Evolutionary conservation across 2,329 filamentous ascomycete species (phyloP), one percentile per base, ranked within the genome.

Genomic region (Claviceps africana): DNA sequence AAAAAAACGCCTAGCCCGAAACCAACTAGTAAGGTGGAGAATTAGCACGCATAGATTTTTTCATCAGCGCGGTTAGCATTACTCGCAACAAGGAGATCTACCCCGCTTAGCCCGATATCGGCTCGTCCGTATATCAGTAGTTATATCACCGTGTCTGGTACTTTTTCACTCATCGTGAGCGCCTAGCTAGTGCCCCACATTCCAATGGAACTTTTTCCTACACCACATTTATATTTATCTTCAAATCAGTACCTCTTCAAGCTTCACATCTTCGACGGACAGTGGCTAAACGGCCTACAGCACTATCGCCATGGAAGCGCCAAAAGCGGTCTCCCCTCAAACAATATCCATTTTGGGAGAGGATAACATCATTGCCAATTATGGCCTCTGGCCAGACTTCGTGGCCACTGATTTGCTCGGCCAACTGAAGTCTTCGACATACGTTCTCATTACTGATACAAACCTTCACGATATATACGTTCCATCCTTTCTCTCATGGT

Each of bases 391-490:
- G 88, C 79, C 84, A 57, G 78, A 78, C 64, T 93, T 86, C 65
- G 83, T 97, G 56, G 82, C 83, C 51, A 71, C 82, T 59, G 91
- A 98, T 69, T 77, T 98, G 53, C 74, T 97, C 56, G 70, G 77
- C 52, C 86, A 85, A 65, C 75, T 93, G 55, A 70, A 78, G 49
- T 93, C 90, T 21, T 94, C 89, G 19, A 97, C 91, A 55, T 98
- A 97, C 67, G 85, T 97, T 54, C 83, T 98, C 56, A 87, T 98
- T 62, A 97, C 93, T 67, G 93, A 98, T 70, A 95, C 90, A 46
- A 97, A 97, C 65, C 80, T 98, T 56, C 80, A 79, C 56, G 77
- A 83, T 22, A 77, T 83, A 60, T 97, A 97, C 68, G 83, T 89
- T 1, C 81, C 87, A n/a, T 65, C 73, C 30, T 96, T 98, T 68